phyloP scores from a whole-genome alignment of 1,139 yeast species.

The Lodderomyces metapsilosis region DNA sequence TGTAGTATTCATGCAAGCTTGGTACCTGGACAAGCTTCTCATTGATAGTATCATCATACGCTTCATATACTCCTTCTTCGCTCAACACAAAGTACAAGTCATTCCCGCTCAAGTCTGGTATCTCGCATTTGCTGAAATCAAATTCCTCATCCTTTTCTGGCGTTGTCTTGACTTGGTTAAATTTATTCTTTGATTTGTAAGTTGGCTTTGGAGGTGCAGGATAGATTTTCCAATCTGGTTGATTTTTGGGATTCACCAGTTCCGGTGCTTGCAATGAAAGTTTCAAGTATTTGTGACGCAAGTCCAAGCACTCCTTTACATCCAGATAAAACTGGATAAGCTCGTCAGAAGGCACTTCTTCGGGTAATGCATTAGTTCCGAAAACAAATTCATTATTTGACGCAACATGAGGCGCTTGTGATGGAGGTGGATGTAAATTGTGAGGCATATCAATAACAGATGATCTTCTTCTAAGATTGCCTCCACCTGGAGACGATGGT shows the following conservation, averaged over 20 bases:
- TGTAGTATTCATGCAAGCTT: conserved; percentile 74
- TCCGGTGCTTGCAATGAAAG: conserved; percentile 68
- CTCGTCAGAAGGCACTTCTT: conserved; percentile 69
- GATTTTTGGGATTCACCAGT: conserved; percentile 79
- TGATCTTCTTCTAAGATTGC: conserved; percentile 2
- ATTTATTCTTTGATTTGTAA: conserved; percentile 65
- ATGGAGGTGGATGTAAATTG: conserved; percentile 26
- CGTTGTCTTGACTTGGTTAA: conserved; percentile 48
- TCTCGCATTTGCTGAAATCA: conserved; percentile 54
- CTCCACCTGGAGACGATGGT: conserved; percentile 11
- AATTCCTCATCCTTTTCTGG: conserved; percentile 46
- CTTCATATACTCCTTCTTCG: conserved; percentile 68
- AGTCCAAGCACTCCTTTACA: conserved; percentile 67
- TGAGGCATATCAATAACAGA: conserved; percentile 7
- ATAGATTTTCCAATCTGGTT: conserved; percentile 69
- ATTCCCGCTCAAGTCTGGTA: conserved; percentile 57
- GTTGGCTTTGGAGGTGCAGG: conserved; percentile 96
- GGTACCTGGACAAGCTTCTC: conserved; percentile 63
- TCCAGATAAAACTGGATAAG: conserved; percentile 67
- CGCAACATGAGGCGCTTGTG: conserved; percentile 7
- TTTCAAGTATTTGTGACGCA: conserved; percentile 74
- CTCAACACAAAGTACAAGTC: conserved; percentile 51
- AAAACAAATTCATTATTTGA: conserved; percentile 13
- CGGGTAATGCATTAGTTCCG: conserved; percentile 54
- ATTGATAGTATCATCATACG: conserved; percentile 39